These are phyloP conservation scores for Ambrosiella xylebori DNA, from an alignment of 2,329 filamentous ascomycete genomes.

Conservation along the genomic window DNA sequence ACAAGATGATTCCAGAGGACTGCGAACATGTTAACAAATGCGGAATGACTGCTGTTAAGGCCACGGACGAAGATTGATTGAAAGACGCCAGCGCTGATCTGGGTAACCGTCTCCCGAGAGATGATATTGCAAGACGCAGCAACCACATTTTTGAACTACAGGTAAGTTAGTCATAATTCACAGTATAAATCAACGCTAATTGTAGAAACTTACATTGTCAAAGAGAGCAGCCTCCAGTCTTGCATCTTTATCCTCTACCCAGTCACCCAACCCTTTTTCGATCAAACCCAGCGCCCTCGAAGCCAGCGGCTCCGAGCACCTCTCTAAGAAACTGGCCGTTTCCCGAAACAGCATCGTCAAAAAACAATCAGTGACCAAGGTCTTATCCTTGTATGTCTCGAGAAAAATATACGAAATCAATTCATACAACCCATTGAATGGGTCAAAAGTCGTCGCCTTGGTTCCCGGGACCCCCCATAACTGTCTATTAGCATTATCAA, in stretches of 20 bases:
- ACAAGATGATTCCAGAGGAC: slow-evolving; percentile 55
- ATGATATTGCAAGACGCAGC: slow-evolving; percentile 28
- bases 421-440: slow-evolving; percentile 49
- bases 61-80: slow-evolving; percentile 37
- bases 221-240: slow-evolving; percentile 18
- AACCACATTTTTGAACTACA: slow-evolving; percentile 34
- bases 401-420: slow-evolving; percentile 36
- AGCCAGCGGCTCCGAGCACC: slow-evolving; percentile 32
- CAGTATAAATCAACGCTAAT: slow-evolving; percentile 7
- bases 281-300: slow-evolving; percentile 39
- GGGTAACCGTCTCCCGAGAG: slow-evolving; percentile 21
- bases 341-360: slow-evolving; percentile 34
- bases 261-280: slow-evolving; percentile 43
- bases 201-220: slow-evolving; percentile 26
- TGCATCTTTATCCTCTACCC: slow-evolving; percentile 40
- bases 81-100: slow-evolving; percentile 33
- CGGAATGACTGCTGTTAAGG: slow-evolving; percentile 39
- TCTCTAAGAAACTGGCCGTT: slow-evolving; percentile 33
- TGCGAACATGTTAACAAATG: slow-evolving; percentile 33
- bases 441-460: slow-evolving; percentile 33
- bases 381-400: slow-evolving; percentile 32
- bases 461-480: slow-evolving; percentile 42
- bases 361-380: slow-evolving; percentile 11
- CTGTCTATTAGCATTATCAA: slow-evolving; percentile 47
- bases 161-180: neutral